Evolutionary conservation across 2,329 filamentous ascomycete species (phyloP).

Genomic region (Thielaviopsis punctulata): DNA sequence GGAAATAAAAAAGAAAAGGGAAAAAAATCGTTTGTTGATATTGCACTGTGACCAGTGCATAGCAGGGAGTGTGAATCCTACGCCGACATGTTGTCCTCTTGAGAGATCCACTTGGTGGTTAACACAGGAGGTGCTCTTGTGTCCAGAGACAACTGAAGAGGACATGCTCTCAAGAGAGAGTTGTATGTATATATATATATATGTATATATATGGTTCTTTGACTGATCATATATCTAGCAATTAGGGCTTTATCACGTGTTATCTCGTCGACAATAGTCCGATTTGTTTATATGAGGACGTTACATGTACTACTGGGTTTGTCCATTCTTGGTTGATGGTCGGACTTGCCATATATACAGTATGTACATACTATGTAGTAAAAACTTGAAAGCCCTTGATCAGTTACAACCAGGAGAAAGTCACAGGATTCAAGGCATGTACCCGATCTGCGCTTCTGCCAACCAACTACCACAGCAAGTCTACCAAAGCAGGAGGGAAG

Average conservation of each 20-base stretch:
- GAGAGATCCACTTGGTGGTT: neutral
- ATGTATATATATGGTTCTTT: no score
- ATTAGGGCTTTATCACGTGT: no score
- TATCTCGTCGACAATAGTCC: no score
- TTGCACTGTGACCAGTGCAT: neutral
- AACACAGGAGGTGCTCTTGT: neutral
- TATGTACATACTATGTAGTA: neutral
- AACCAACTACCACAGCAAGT: neutral
- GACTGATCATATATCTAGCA: no score
- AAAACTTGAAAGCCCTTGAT: neutral
- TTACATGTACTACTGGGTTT: no score
- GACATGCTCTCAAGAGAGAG: neutral
- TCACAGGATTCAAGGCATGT: neutral
- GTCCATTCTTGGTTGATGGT: neutral
- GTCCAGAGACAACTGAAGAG: neutral
- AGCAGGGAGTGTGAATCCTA: neutral
- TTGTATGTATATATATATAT: no score
- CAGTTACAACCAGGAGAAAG: neutral
- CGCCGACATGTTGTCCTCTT: neutral
- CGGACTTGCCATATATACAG: neutral
- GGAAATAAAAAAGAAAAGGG: neutral
- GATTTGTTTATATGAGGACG: no score
- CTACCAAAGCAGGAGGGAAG: neutral
- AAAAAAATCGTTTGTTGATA: neutral
- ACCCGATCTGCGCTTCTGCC: neutral